Evolutionary conservation across 768 basidiomycete species (phyloP), one percentile per base, ranked within the genome.

Genomic region (Russula lepida): DNA sequence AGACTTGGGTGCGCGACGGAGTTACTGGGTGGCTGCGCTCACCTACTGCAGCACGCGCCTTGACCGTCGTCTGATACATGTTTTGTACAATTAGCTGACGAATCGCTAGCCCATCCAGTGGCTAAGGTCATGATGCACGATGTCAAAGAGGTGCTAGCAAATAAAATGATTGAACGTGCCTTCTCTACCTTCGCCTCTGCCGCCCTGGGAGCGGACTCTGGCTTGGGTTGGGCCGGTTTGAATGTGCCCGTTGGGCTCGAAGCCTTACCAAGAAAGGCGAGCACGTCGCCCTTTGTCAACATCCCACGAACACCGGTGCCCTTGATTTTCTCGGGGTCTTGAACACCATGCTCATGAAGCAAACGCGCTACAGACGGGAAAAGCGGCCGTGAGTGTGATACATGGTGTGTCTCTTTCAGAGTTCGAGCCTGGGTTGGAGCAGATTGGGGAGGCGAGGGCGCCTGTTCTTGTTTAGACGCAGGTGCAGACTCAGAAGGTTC

Each of bases 271-370:
- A 97, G 78, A 73, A 84, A 85, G 3, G 91, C 76, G 30, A 99
- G 79, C 1, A 98, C 86, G 70, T 99, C 95, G 12, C 97, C 97
- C 73, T 98, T 98, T 51, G 95, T 98, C 62, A 98, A 72, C 88
- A 94, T 95, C 15, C 97, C 95, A 39, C 89, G 81, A 55, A 90
- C 78, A 52, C 95, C 95, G 2, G 93, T 95, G 6, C 89, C 94
- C 64, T 86, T 87, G 71, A 99, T 89, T 58, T 78, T 76, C 54
- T 82, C 81, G 25, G 82, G 74, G 63, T 86, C 79, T 6, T 75
- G 68, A 64, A 93, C 75, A 53, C 71, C 68, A 68, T 89, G 73
- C 62, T 89, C 80, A n/a, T 81, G 73, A 17, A 95, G 78, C 52
- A 94, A 78, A 58, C 95, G 88, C 46, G 84, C 74, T 2, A 98